phyloP scores from a whole-genome alignment of 2,329 filamentous ascomycete genomes.

The Alternaria triticina region DNA sequence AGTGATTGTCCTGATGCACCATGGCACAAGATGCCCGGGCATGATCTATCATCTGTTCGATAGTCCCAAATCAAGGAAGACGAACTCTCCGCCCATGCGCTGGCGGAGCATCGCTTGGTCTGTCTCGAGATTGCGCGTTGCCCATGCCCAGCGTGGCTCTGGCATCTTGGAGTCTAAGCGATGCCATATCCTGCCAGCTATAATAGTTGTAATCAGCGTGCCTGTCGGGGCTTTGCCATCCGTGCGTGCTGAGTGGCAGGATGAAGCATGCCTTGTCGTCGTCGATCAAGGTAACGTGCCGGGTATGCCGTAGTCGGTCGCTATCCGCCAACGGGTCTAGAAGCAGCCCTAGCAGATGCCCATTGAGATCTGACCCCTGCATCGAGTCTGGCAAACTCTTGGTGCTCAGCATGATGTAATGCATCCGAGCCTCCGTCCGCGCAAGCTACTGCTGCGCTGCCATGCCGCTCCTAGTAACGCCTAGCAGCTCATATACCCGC shows the following conservation, averaged over 20 bases:
- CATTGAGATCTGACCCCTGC: conserved; percentile 22
- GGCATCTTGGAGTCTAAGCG: background rate
- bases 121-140: conserved; percentile 1
- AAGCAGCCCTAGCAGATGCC: conserved; percentile 22
- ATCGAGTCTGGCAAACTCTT: conserved; percentile 18
- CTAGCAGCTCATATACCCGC: conserved; percentile 2
- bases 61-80: background rate
- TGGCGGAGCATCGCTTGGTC: background rate
- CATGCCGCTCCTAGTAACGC: background rate
- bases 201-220: conserved; percentile 5
- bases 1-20: background rate
- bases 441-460: conserved; percentile 1
- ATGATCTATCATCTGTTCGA: background rate
- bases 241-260: conserved; percentile 3
- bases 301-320: conserved; percentile 33
- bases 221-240: conserved; percentile 1
- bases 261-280: conserved; percentile 15
- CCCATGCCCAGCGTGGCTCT: background rate
- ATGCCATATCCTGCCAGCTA: background rate
- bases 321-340: conserved; percentile 27
- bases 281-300: conserved; percentile 29
- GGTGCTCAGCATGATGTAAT: conserved; percentile 37
- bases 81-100: background rate
- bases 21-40: background rate
- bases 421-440: conserved; percentile 23